Conservation (phyloP, 2,329 filamentous ascomycete species). For the Penicillium sp. region DNA sequence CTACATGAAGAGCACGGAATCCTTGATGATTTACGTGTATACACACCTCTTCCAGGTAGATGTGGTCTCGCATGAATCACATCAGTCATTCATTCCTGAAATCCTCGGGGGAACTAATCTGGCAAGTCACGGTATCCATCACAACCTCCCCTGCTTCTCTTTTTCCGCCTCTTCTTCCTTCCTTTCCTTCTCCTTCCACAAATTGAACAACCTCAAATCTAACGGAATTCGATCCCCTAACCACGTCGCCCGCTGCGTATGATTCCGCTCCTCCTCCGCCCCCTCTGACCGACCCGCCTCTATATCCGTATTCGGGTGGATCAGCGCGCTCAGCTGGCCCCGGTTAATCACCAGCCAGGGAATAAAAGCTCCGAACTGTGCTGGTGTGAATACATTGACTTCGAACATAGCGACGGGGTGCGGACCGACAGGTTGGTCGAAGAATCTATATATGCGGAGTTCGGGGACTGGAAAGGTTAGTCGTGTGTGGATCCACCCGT, state of each 20-base stretch:
- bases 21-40: neutral
- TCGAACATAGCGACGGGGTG: conserved; percentile 90
- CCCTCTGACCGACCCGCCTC: conserved; percentile 3
- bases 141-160: conserved; percentile 14
- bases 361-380: conserved; percentile 85
- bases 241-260: conserved; percentile 48
- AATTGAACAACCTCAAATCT: conserved; percentile 41
- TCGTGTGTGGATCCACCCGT: neutral
- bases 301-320: conserved; percentile 74
- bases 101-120: neutral
- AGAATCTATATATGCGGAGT: conserved; percentile 76
- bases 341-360: conserved; percentile 81
- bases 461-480: conserved; percentile 68
- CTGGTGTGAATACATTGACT: conserved; percentile 81
- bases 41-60: neutral
- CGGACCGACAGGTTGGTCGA: conserved; percentile 75
- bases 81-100: neutral
- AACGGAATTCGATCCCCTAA: conserved; percentile 48
- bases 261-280: conserved; percentile 52
- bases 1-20: neutral
- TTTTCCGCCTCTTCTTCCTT: conserved; percentile 13
- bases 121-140: neutral
- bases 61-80: neutral
- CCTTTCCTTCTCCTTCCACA: conserved; percentile 25
- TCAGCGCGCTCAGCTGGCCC: conserved; percentile 72